Percentiles rank a stretch among this genome's conserved stretches.
Conservation (phyloP, 129 eudicot genomes). For the Tanacetum coccineum region DNA sequence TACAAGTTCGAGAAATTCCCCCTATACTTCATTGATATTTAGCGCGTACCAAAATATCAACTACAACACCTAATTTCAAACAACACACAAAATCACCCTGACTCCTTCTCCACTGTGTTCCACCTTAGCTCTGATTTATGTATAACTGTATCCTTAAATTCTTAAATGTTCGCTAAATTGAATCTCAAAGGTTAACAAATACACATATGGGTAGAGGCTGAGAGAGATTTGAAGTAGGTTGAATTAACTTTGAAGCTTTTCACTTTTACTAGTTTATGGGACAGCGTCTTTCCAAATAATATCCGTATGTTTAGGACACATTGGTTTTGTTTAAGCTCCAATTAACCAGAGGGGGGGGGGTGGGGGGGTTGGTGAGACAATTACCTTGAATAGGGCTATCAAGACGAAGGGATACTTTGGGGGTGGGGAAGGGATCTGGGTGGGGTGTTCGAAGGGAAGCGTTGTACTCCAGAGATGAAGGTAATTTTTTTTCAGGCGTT, state of each 20-base stretch:
- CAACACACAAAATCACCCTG: no score
- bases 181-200: background rate
- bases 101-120: no score
- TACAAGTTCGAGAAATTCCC: no score
- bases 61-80: no score
- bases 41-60: no score
- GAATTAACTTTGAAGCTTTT: background rate
- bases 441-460: slow-evolving; percentile 68
- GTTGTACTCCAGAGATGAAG: slow-evolving; percentile 85
- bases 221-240: background rate
- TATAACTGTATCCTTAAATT: background rate
- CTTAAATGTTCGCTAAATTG: background rate
- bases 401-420: slow-evolving; percentile 64
- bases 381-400: slow-evolving; percentile 39
- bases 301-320: no score
- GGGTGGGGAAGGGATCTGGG: slow-evolving; percentile 84
- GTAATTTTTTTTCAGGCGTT: slow-evolving; percentile 26
- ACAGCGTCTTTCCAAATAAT: background rate
- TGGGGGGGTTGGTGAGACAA: no score
- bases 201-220: no score
- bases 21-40: no score
- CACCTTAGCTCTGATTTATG: background rate
- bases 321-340: no score
- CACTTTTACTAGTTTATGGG: slow-evolving; percentile 3
- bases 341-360: no score